Conservation (phyloP, 805 yeast species). For the Metschnikowia amazonensis region DNA sequence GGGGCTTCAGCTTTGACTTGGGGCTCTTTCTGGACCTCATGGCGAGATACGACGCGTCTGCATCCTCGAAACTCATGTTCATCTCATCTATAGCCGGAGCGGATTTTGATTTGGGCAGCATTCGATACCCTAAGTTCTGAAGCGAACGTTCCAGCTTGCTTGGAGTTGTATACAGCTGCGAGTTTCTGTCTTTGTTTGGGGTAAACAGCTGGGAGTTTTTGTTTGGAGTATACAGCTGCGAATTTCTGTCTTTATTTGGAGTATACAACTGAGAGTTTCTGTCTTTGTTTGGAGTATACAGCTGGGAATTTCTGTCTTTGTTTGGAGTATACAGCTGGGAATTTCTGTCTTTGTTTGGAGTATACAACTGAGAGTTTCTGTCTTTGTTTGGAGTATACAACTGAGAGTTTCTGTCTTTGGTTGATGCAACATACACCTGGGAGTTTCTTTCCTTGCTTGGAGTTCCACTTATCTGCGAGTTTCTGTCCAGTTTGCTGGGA, state of each 20-base stretch:
- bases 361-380: neutral
- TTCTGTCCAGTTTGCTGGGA: conserved; percentile 1
- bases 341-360: neutral
- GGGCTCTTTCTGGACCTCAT: conserved; percentile 5
- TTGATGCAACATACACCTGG: no score
- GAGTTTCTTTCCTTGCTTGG: neutral
- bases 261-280: neutral
- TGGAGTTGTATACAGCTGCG: conserved; percentile 7
- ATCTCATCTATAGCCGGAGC: conserved; percentile 15
- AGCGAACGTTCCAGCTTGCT: conserved; percentile 8
- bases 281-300: neutral
- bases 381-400: neutral
- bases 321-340: neutral
- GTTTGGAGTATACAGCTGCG: neutral
- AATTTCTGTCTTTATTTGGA: neutral
- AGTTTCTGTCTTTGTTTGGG: neutral
- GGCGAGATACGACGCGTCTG: conserved; percentile 9
- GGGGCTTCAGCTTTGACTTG: neutral
- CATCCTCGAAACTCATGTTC: conserved; percentile 10
- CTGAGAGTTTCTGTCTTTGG: neutral
- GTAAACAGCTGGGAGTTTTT: neutral
- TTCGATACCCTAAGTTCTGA: neutral
- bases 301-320: neutral
- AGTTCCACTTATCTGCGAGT: no score
- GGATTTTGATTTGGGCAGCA: conserved; percentile 10